These are phyloP conservation scores for Fusarium nurragi DNA, from an alignment of 2,329 filamentous ascomycete species.

Conservation along the genomic window DNA sequence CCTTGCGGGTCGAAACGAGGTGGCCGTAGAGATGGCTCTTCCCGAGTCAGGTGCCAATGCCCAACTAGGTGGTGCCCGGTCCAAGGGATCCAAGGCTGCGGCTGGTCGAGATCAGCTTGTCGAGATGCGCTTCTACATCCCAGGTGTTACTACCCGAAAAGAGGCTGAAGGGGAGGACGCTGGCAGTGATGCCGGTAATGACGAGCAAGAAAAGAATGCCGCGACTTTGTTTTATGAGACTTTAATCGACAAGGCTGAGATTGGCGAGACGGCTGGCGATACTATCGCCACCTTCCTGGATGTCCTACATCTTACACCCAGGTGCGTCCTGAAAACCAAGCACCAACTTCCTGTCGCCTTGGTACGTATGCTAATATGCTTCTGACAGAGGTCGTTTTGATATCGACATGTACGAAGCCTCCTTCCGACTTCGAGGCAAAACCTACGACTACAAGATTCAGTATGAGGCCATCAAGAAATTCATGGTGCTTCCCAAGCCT, in stretches of 20 bases:
- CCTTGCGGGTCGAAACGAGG: constrained; percentile 95
- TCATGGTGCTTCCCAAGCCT: constrained; percentile 98
- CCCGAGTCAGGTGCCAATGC: constrained; percentile 80
- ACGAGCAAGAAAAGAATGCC: constrained; percentile 84
- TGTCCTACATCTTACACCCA: constrained; percentile 94
- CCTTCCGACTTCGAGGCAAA: constrained; percentile 96
- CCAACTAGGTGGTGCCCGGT: constrained; percentile 75
- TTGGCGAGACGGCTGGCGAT: constrained; percentile 98
- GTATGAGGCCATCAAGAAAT: constrained; percentile 97
- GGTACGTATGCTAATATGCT: constrained; percentile 7
- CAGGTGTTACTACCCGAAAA: constrained; percentile 84
- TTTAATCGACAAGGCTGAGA: constrained; percentile 97
- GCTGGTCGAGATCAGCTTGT: constrained; percentile 92
- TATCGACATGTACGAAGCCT: constrained; percentile 99
- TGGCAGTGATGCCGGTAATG: constrained; percentile 62
- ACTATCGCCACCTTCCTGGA: constrained; percentile 98
- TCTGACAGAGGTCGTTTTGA: constrained; percentile 90
- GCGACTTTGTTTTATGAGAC: constrained; percentile 98
- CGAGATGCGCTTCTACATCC: constrained; percentile 99
- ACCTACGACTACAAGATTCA: constrained; percentile 99
- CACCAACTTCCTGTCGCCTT: neutral
- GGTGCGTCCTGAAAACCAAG: constrained; percentile 57
- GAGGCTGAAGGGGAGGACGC: constrained; percentile 75
- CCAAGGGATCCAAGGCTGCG: constrained; percentile 86
- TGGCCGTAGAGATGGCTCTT: constrained; percentile 91